These are phyloP conservation scores for Xylaria grammica DNA, from an alignment of 495 filamentous ascomycete species.

Conservation along the genomic window DNA sequence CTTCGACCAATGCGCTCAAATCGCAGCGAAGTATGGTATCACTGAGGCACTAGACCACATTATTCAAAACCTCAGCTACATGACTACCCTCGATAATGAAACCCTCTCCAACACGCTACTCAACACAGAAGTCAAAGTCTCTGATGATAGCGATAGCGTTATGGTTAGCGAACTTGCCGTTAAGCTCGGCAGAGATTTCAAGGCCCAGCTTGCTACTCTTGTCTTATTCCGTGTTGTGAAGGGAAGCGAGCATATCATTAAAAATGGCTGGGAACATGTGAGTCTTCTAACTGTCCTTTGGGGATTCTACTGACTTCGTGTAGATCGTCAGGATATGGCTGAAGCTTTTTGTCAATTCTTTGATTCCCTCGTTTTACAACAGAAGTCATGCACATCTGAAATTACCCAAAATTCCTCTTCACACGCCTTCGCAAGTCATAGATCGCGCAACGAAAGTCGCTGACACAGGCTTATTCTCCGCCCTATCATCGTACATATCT, in stretches of 20 bases:
- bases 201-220: slow-evolving; percentile 90
- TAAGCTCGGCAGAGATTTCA: slow-evolving; percentile 92
- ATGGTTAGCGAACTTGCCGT: slow-evolving; percentile 99
- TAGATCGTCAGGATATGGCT: slow-evolving; percentile 89
- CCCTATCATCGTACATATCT: slow-evolving; percentile 95
- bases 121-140: slow-evolving; percentile 95
- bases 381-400: slow-evolving; percentile 71
- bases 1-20: slow-evolving; percentile 94
- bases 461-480: slow-evolving; percentile 87
- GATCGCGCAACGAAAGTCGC: slow-evolving; percentile 77
- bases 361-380: slow-evolving; percentile 84
- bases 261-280: slow-evolving; percentile 83
- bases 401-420: slow-evolving; percentile 84
- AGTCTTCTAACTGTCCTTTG: slow-evolving; percentile 38
- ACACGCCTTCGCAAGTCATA: slow-evolving; percentile 89
- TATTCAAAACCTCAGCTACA: slow-evolving; percentile 83
- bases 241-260: slow-evolving; percentile 78
- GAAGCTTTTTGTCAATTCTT: slow-evolving; percentile 94
- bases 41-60: slow-evolving; percentile 91
- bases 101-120: slow-evolving; percentile 79
- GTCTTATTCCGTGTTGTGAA: slow-evolving; percentile 90
- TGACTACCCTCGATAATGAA: slow-evolving; percentile 82
- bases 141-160: slow-evolving; percentile 86
- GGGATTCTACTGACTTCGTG: slow-evolving; percentile 31
- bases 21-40: slow-evolving; percentile 83